Evolutionary conservation across 2,329 filamentous ascomycete genomes (phyloP).

Genomic region (Helotiales sp.): DNA sequence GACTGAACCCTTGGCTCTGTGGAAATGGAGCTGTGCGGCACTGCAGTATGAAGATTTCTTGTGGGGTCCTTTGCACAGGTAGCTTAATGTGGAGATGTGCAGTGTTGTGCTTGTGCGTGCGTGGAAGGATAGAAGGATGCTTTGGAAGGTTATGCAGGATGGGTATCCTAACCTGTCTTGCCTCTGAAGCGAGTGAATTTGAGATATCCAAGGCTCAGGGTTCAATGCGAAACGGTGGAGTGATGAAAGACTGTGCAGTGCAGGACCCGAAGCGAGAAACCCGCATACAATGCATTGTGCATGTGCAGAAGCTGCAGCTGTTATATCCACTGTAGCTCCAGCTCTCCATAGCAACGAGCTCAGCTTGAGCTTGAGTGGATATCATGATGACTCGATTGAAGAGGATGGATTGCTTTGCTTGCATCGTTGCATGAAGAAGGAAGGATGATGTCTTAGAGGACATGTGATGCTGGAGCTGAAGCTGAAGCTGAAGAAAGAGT

Average conservation of each 20-base stretch:
- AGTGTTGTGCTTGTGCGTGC: background rate
- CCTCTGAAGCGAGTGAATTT: background rate
- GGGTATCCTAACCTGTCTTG: background rate
- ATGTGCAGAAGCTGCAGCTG: background rate
- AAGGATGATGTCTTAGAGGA: no score
- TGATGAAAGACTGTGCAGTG: constrained; percentile 2
- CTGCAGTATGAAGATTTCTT: background rate
- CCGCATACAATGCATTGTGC: constrained; percentile 3
- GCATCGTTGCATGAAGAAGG: background rate
- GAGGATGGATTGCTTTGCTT: background rate
- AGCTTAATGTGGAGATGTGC: background rate
- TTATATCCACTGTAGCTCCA: background rate
- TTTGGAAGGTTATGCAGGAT: background rate
- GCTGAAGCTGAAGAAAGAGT: background rate
- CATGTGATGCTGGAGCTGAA: background rate
- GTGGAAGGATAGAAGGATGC: constrained; percentile 4
- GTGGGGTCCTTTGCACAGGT: background rate
- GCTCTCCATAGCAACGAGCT: constrained; percentile 3
- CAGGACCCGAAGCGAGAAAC: background rate
- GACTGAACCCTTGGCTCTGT: background rate
- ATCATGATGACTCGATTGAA: background rate
- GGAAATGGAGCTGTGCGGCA: background rate
- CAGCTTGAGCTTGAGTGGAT: background rate
- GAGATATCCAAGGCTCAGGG: background rate
- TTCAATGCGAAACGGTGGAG: constrained; percentile 6